These are phyloP conservation scores for Ascochyta lentis DNA, from an alignment of 2,329 filamentous ascomycete genomes.

Conservation along the genomic window DNA sequence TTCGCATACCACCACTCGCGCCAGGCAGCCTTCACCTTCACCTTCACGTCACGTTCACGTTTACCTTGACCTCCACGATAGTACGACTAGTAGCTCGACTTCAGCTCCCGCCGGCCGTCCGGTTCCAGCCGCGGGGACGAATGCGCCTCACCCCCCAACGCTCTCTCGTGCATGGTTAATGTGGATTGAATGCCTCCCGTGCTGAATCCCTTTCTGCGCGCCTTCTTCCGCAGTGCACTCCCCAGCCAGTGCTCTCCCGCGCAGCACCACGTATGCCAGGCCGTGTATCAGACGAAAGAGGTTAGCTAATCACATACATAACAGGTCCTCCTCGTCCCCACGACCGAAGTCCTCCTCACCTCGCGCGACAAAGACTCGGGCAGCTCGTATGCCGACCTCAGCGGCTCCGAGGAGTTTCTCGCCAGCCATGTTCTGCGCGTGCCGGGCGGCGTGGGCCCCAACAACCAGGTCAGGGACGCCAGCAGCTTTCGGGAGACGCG, in stretches of 20 bases:
- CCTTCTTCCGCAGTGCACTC: slow-evolving; percentile 97
- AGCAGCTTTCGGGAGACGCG: slow-evolving; percentile 77
- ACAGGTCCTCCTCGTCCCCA: slow-evolving; percentile 85
- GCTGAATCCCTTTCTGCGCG: slow-evolving; percentile 96
- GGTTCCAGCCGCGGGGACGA: slow-evolving; percentile 29
- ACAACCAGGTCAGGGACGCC: slow-evolving; percentile 58
- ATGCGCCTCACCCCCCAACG: slow-evolving; percentile 36
- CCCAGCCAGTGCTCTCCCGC: slow-evolving; percentile 89
- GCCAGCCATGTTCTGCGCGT: slow-evolving; percentile 95
- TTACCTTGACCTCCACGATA: too few relatives aligned
- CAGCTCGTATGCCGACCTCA: slow-evolving; percentile 76
- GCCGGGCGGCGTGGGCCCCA: slow-evolving; percentile 60
- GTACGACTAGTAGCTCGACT: slow-evolving; percentile 10
- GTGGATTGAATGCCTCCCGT: slow-evolving; percentile 84
- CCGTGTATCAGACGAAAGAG: not conserved
- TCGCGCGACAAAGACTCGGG: slow-evolving; percentile 87
- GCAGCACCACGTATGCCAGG: slow-evolving; percentile 75
- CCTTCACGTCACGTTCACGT: too few relatives aligned
- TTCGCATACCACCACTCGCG: slow-evolving; percentile 25
- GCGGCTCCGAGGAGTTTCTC: slow-evolving; percentile 91
- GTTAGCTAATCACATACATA: slow-evolving; percentile 8
- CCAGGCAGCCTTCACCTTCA: slow-evolving; percentile 32
- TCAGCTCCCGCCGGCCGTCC: slow-evolving; percentile 27
- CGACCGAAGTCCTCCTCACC: slow-evolving; percentile 88
- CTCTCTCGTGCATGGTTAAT: slow-evolving; percentile 29